Conservation (phyloP, 805 yeast species). For the Yamadazyma sp. region DNA sequence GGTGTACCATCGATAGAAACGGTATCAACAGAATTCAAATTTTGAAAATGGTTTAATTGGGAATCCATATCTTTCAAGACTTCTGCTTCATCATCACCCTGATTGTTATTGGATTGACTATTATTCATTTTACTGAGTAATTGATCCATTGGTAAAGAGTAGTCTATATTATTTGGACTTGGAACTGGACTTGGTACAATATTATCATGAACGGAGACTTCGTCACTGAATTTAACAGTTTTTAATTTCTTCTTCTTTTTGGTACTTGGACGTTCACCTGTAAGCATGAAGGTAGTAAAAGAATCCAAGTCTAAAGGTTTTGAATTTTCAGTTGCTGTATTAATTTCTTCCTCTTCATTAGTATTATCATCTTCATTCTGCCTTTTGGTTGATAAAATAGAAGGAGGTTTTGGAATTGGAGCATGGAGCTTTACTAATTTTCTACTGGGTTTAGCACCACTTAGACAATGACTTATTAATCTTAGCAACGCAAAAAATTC, state of each 20-base stretch:
- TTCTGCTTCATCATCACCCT: conserved; percentile 59
- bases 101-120: neutral
- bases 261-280: conserved; percentile 69
- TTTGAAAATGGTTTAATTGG: conserved; percentile 69
- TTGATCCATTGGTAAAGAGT: conserved; percentile 76
- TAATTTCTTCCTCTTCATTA: conserved; percentile 14
- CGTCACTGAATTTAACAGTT: conserved; percentile 72
- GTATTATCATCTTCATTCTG: conserved; percentile 42
- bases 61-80: conserved; percentile 73
- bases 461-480: conserved; percentile 68
- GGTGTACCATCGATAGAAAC: conserved; percentile 73
- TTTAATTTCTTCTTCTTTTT: conserved; percentile 43
- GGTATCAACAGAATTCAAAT: conserved; percentile 71
- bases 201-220: conserved; percentile 42
- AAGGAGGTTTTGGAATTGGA: conserved; percentile 73
- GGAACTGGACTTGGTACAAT: conserved; percentile 21
- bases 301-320: conserved; percentile 68
- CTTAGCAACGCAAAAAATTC: conserved; percentile 88
- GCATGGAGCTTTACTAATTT: conserved; percentile 52
- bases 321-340: conserved; percentile 1
- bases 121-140: conserved; percentile 31
- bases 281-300: conserved; percentile 77
- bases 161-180: conserved; percentile 42
- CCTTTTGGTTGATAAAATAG: conserved; percentile 66
- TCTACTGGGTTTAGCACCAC: conserved; percentile 52